Percentiles rank a stretch among this genome's conserved stretches.
phyloP scores from a whole-genome alignment of 495 filamentous ascomycete species.

The Penicillium fimorum region DNA sequence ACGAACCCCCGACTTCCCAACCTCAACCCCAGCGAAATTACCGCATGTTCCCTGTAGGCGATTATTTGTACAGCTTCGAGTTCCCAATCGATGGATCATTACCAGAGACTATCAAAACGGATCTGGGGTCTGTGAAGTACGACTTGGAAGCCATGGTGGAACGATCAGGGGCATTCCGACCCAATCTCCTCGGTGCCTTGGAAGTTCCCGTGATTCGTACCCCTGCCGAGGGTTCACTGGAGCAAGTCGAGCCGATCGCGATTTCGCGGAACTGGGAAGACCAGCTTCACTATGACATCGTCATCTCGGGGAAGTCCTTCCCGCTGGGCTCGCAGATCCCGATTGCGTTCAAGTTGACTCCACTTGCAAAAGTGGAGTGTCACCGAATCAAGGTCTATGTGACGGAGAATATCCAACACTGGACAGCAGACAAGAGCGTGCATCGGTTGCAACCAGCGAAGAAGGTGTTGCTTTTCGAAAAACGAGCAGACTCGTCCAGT shows the following conservation, averaged over 20 bases:
- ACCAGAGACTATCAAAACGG: conserved; percentile 88
- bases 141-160: conserved; percentile 86
- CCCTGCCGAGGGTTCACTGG: conserved; percentile 86
- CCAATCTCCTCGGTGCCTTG: conserved; percentile 79
- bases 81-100: conserved; percentile 88
- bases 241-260: conserved; percentile 93
- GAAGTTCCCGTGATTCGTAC: conserved; percentile 86
- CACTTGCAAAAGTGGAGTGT: conserved; percentile 92
- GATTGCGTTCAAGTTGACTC: conserved; percentile 96
- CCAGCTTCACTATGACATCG: conserved; percentile 96
- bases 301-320: conserved; percentile 98
- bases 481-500: conserved; percentile 76
- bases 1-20: conserved; percentile 58
- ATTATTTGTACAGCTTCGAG: conserved; percentile 94
- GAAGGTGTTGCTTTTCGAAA: conserved; percentile 89
- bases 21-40: conserved; percentile 83
- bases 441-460: conserved; percentile 80
- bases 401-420: conserved; percentile 94
- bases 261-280: conserved; percentile 98
- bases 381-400: conserved; percentile 95
- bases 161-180: conserved; percentile 86
- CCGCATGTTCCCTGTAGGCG: conserved; percentile 83
- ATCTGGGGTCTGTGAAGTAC: conserved; percentile 85
- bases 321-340: conserved; percentile 89
- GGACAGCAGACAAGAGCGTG: conserved; percentile 81